Base-by-base conservation (phyloP, 2,329 filamentous ascomycete species). In the Fusarium circinatum region DNA sequence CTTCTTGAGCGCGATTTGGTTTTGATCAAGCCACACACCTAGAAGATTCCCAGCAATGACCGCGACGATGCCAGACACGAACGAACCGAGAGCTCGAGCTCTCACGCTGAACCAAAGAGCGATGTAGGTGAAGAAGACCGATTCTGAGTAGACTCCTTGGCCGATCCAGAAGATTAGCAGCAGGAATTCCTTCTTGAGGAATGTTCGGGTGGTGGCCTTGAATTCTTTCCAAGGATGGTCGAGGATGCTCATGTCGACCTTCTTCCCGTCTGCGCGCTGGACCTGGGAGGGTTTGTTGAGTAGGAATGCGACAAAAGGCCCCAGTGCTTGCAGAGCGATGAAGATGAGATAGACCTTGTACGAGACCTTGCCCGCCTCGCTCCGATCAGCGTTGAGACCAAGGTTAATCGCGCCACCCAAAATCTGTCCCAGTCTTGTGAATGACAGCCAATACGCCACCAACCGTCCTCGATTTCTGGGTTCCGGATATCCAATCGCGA, bases 391-490 rank as follows among this genome's bases (percentile, higher is more conserved):
- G 73, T 93, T 93, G 13, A 93, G 80, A 0, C 89, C 90, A 2
- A 93, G 80, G 54, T 91, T 92, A 74, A 93, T 90, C 1, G 90
- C 90, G 11, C 91, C 91, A 3, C 91, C 91, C 1, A 93, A 79
- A 17, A 78, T 75, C 38, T 76, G 73, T 3, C 76, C 71, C 91
- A 90, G 75, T 89, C 90, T 3, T 87, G 90, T 28, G 84, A 83
- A 86, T 1, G 81, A 82, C 22, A 93, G 83, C 91, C 91, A 93
- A 73, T 91, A 89, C 0, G 90, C 91, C 1, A 93, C 82, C 52
- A 89, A 86, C 3, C 85, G 84, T 0, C 89, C 90, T 71, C 88
- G 85, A 36, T 91, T 91, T 59, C 87, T 87, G 0, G 90, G 90
- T 68, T 93, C 91, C 0, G 91, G 91, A 69, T 93, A 93, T 0